Conservation (phyloP, 139 green algal species). For the Limnomonas spitsbergensis region DNA sequence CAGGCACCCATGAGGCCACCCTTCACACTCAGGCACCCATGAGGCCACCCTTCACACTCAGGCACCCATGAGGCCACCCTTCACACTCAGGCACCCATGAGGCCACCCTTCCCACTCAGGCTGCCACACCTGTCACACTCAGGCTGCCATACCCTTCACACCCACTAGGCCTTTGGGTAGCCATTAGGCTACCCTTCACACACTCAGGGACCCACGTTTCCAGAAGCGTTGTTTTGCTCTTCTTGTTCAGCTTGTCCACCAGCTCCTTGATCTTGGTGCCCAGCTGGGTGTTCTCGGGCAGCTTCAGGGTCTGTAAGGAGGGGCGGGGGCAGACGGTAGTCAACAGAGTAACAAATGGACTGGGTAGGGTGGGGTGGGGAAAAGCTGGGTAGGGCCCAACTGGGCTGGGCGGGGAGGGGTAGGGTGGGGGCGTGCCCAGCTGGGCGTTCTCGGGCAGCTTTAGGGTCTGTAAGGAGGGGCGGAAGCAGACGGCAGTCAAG, state of each 20-base stretch:
- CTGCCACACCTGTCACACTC: not conserved
- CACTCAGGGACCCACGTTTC: not conserved
- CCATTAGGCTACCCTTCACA: not conserved
- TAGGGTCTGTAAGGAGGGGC: slow-evolving; percentile 36
- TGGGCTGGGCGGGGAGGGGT: too few species aligned
- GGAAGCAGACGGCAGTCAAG: not conserved
- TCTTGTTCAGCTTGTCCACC: slow-evolving; percentile 13
- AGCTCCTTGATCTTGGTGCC: slow-evolving; percentile 41
- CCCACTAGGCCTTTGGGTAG: too few species aligned
- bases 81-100: too few species aligned
- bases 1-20: too few species aligned
- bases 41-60: too few species aligned
- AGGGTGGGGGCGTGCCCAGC: too few species aligned
- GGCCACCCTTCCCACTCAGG: too few species aligned
- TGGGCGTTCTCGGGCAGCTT: slow-evolving; percentile 60
- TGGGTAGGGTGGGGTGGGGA: too few species aligned
- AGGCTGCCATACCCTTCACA: not conserved
- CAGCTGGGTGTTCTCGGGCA: slow-evolving; percentile 63
- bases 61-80: too few species aligned
- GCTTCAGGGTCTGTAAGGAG: slow-evolving; percentile 43
- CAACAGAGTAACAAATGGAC: too few species aligned
- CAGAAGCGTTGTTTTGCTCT: slow-evolving; percentile 7
- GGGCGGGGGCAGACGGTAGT: not conserved
- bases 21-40: too few species aligned
- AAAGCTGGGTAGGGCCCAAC: too few species aligned